phyloP scores from a whole-genome alignment of 306 rosid genomes.

The Canavalia gladiata region DNA sequence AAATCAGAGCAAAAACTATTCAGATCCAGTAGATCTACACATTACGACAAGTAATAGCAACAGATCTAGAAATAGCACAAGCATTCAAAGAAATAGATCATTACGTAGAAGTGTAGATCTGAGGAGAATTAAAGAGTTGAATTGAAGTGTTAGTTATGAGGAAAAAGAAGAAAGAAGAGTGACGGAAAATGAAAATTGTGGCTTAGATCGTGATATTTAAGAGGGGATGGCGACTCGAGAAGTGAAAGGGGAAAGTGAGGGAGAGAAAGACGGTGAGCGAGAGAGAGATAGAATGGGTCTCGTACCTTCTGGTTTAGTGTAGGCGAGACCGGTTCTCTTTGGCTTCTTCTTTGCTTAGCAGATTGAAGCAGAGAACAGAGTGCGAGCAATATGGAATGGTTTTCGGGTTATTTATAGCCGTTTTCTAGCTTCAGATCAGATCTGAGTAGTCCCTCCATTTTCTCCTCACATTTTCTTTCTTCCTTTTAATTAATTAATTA shows the following conservation, averaged over 20 bases:
- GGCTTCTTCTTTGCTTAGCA: conserved; percentile 40
- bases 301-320: conserved; percentile 50
- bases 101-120: conserved; percentile 42
- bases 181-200: neutral
- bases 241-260: neutral
- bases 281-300: conserved; percentile 10
- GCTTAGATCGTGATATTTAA: neutral
- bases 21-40: conserved; percentile 62
- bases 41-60: neutral
- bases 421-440: conserved; percentile 20
- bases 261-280: conserved; percentile 8
- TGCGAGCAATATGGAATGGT: conserved; percentile 26
- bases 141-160: neutral
- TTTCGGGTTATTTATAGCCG: conserved; percentile 60
- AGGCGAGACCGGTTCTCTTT: conserved; percentile 52
- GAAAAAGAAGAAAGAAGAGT: neutral
- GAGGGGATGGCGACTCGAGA: neutral
- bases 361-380: conserved; percentile 53
- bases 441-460: conserved; percentile 38
- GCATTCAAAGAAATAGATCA: neutral
- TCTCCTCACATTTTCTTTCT: neutral
- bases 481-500: neutral
- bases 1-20: neutral
- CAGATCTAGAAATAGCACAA: conserved; percentile 49
- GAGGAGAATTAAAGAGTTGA: neutral